These are phyloP conservation scores for Phragmites australis DNA, from an alignment of 176 grass and related monocot genomes.

Conservation along the genomic window DNA sequence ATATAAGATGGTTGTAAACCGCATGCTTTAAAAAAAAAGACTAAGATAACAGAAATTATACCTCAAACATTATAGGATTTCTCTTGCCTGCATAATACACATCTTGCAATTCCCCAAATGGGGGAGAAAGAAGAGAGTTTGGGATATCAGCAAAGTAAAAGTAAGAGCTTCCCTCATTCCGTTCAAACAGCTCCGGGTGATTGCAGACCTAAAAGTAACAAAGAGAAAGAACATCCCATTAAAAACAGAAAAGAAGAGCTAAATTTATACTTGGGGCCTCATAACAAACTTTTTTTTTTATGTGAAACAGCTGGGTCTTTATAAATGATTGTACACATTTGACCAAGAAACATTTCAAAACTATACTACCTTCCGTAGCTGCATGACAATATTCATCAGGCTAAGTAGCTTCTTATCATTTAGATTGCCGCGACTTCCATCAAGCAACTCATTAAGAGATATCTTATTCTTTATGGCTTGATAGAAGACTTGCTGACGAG, in stretches of 20 bases:
- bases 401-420: constrained; percentile 97
- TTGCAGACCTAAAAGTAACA: constrained; percentile 83
- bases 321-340: constrained; percentile 5
- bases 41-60: constrained; percentile 33
- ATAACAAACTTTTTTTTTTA: not conserved
- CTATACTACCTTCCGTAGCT: constrained; percentile 84
- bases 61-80: constrained; percentile 91
- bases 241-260: not conserved
- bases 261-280: not conserved
- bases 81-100: constrained; percentile 81
- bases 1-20: constrained; percentile 15
- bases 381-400: constrained; percentile 99
- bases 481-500: constrained; percentile 95
- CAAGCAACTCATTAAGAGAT: constrained; percentile 87
- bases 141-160: constrained; percentile 89
- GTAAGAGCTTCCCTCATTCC: constrained; percentile 95
- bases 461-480: constrained; percentile 99
- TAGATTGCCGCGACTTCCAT: constrained; percentile 81
- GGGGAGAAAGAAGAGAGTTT: constrained; percentile 87
- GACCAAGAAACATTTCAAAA: constrained; percentile 10
- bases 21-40: not conserved
- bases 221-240: constrained; percentile 15
- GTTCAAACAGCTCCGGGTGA: constrained; percentile 98
- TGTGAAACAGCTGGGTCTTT: not conserved
- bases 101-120: constrained; percentile 90